phyloP scores from a whole-genome alignment of 2,329 filamentous ascomycete genomes.

The Curvularia lunata region DNA sequence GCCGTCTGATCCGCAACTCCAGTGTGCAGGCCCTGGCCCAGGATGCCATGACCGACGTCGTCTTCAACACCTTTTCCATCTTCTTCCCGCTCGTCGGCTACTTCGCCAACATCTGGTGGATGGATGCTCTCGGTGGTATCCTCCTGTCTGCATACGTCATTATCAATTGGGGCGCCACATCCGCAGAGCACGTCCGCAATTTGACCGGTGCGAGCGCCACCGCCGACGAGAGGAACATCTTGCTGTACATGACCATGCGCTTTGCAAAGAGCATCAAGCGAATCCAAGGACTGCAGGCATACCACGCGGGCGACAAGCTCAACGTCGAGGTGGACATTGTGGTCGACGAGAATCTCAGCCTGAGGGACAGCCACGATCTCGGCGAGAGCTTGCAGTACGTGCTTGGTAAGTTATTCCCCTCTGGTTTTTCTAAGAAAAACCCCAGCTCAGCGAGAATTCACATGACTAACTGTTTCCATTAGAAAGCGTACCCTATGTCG shows the following conservation, averaged over 20 bases:
- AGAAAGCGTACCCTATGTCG: slow-evolving; percentile 78
- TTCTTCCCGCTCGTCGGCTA: slow-evolving; percentile 83
- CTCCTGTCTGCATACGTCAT: slow-evolving; percentile 81
- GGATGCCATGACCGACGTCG: slow-evolving; percentile 74
- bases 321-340: slow-evolving; percentile 86
- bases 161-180: slow-evolving; percentile 77
- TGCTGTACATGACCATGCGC: slow-evolving; percentile 91
- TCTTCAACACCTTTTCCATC: slow-evolving; percentile 90
- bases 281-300: slow-evolving; percentile 84
- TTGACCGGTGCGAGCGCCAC: slow-evolving; percentile 79
- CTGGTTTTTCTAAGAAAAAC: not conserved
- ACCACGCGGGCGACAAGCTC: slow-evolving; percentile 84
- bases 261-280: slow-evolving; percentile 87
- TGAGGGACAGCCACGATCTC: slow-evolving; percentile 83
- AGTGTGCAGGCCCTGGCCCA: slow-evolving; percentile 80
- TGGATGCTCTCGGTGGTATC: slow-evolving; percentile 80
- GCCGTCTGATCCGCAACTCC: slow-evolving; percentile 82
- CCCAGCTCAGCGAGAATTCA: too few relatives aligned
- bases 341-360: slow-evolving; percentile 73
- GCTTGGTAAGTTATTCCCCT: slow-evolving; percentile 56
- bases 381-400: slow-evolving; percentile 82
- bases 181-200: slow-evolving; percentile 78
- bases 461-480: slow-evolving; percentile 15
- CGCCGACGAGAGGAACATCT: slow-evolving; percentile 80
- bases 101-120: slow-evolving; percentile 80